Evolutionary conservation across 257 asterid genomes (phyloP), one percentile per base, ranked within the genome.

Genomic region (Rauvolfia tetraphylla): DNA sequence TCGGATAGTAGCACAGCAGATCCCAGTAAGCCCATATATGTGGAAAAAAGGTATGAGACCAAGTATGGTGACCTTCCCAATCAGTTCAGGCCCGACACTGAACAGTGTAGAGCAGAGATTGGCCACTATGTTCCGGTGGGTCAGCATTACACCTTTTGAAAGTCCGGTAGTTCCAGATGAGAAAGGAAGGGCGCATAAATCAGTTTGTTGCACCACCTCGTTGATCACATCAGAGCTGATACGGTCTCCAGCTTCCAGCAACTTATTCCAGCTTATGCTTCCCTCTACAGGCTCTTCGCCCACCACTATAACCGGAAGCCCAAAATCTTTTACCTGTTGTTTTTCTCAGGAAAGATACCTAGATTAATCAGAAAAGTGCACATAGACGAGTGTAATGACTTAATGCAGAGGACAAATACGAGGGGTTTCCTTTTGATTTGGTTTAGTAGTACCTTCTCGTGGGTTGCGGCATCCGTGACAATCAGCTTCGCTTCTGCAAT

Each of bases 101-200:
- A 92, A 95, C 77, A 95, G 92, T 9, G 95, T 75, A 2, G 98
- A 92, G 84, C 97, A 87, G 41, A 94, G 96, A 76, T 94, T 94
- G 7, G 98, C 97, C 36, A 92, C 97, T 33, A 95, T 31, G 79
- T 92, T 95, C 48, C 88, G 79, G 81, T 95, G 98, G 1, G 95
- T 95, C 46, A 95, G 89, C 98, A 95, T 95, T 77, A 95, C 98
- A 0, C 98, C 98, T 83, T 95, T 95, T 1, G 98, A 92, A 62
- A 95, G 7, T 5, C 98, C 98, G 0, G 98, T 95, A 11, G 98
- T 95, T 80, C 98, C 98, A 76, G 98, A 95, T 72, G 99, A 95
- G 81, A 95, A 95, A 0, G 99, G 98, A 62, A 95, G 90, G 2
- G 99, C 99, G 34, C 98, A 95, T 29, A 95, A 67, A 84, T 92